Conservation (phyloP, 2,329 filamentous ascomycete genomes). For the Microcera coccophila region DNA sequence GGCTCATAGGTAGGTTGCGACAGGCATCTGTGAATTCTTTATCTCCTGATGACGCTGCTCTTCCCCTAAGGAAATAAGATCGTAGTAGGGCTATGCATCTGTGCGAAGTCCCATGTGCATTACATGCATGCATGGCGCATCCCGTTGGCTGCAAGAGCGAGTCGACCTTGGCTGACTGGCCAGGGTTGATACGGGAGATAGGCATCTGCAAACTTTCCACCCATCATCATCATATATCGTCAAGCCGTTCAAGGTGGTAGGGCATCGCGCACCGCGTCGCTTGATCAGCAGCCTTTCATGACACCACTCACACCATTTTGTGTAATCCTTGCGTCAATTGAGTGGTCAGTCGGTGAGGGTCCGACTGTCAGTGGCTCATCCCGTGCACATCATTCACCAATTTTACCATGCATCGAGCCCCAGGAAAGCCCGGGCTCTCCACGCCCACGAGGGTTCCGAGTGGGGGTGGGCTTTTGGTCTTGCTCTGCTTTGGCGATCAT, state of each 20-base stretch:
- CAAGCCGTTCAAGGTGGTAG: background rate
- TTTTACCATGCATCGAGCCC: background rate
- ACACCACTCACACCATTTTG: background rate
- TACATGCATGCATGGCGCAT: conserved; percentile 4
- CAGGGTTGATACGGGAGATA: background rate
- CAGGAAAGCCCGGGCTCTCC: background rate
- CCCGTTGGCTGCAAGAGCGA: background rate
- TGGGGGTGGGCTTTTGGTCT: background rate
- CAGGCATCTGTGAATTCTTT: too few relatives aligned
- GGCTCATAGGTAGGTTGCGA: background rate
- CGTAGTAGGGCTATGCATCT: background rate
- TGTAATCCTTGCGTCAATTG: conserved; percentile 4
- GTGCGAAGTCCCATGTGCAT: background rate
- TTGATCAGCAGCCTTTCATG: background rate
- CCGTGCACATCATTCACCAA: conserved; percentile 6
- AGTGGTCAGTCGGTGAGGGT: background rate
- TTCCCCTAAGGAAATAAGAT: too few relatives aligned
- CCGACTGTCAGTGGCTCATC: conserved; percentile 1
- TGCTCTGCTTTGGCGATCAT: background rate
- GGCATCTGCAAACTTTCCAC: background rate
- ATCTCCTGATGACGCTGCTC: too few relatives aligned
- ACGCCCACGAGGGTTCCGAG: background rate
- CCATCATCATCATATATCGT: background rate
- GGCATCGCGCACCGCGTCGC: background rate
- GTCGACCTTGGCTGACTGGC: conserved; percentile 2